phyloP scores from a whole-genome alignment of 148 eudicot genomes.

The Gaultheria prostrata region DNA sequence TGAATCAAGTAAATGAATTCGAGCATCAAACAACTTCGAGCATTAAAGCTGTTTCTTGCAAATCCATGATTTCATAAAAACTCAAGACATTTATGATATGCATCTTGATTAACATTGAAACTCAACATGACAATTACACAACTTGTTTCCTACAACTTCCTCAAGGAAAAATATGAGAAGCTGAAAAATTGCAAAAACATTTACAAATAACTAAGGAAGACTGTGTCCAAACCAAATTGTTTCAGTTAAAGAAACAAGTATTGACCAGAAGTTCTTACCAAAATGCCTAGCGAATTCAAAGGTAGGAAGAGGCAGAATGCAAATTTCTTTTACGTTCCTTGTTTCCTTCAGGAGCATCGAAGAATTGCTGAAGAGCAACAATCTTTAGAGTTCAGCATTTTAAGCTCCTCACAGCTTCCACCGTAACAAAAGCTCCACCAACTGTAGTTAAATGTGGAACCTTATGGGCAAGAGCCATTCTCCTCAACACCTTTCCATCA shows the following conservation, averaged over 20 bases:
- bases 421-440: slow-evolving; percentile 81
- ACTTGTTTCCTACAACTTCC: background rate
- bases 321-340: slow-evolving; percentile 24
- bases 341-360: slow-evolving; percentile 28
- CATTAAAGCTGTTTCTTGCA: background rate
- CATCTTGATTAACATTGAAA: background rate
- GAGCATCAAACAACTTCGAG: no score
- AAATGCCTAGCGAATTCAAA: background rate
- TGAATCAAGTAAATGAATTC: no score
- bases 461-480: slow-evolving; percentile 87
- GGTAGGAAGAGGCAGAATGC: slow-evolving; percentile 46
- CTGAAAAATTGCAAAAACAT: background rate
- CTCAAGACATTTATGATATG: background rate
- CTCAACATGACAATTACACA: background rate
- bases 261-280: slow-evolving; percentile 1
- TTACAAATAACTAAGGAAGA: background rate
- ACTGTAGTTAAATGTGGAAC: slow-evolving; percentile 80
- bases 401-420: slow-evolving; percentile 73
- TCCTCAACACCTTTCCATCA: slow-evolving; percentile 79
- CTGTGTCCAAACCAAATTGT: slow-evolving; percentile 2
- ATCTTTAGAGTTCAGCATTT: slow-evolving; percentile 37
- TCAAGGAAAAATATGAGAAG: background rate
- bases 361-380: slow-evolving; percentile 81
- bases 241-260: background rate
- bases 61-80: background rate